Conservation (phyloP, 177 flowering plant species). For the Telopea speciosissima region DNA sequence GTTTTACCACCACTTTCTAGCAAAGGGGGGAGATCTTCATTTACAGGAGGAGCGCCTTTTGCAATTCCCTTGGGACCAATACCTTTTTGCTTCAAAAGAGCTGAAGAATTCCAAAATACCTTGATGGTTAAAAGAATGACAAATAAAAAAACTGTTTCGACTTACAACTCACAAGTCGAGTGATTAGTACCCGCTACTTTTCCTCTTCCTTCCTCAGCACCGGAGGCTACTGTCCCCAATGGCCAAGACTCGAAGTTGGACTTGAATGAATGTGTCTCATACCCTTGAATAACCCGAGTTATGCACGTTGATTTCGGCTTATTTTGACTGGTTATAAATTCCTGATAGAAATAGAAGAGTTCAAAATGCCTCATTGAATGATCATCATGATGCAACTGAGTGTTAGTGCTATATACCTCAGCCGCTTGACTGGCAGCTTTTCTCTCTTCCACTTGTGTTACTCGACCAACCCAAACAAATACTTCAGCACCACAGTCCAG, state of each 20-base stretch:
- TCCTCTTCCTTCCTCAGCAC: conserved; percentile 92
- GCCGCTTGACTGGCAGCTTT: conserved; percentile 83
- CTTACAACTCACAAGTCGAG: conserved; percentile 1
- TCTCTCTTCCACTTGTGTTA: conserved; percentile 92
- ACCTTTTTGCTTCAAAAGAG: conserved; percentile 98
- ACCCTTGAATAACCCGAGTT: conserved; percentile 92
- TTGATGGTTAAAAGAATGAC: conserved; percentile 8
- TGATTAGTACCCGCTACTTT: conserved; percentile 82
- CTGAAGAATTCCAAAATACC: conserved; percentile 30
- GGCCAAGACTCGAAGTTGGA: conserved; percentile 97
- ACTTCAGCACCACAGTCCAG: conserved; percentile 95
- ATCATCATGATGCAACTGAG: conserved; percentile 3
- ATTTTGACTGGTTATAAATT: conserved; percentile 65
- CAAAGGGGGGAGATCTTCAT: conserved; percentile 90
- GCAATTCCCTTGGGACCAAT: conserved; percentile 65
- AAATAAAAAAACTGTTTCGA: neutral
- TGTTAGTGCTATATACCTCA: conserved; percentile 52
- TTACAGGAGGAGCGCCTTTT: conserved; percentile 65
- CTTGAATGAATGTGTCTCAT: conserved; percentile 86
- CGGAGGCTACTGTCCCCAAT: conserved; percentile 60
- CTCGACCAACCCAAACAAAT: conserved; percentile 98
- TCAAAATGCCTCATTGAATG: conserved; percentile 3
- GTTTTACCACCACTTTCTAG: conserved; percentile 88
- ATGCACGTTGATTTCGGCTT: conserved; percentile 84
- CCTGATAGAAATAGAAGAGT: conserved; percentile 35